Base-by-base conservation (phyloP, 2,329 filamentous ascomycete species). In the Fusarium sp. region DNA sequence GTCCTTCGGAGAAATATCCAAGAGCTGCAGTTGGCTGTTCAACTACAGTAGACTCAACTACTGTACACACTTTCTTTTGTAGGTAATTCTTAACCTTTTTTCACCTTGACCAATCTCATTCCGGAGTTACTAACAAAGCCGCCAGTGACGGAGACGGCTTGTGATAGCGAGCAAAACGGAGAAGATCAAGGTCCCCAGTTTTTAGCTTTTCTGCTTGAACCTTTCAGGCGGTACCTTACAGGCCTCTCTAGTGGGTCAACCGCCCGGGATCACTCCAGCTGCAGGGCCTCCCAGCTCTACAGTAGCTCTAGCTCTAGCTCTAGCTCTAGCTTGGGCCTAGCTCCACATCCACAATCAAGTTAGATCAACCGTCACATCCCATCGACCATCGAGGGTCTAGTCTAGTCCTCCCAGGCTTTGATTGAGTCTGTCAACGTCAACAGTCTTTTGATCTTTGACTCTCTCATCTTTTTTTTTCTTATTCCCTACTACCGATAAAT, bases 181-280 rank as follows among this genome's bases (percentile, higher is more conserved):
- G 34, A 37, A 37, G 23, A 16, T 23, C 32, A 13, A 28, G 48
- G 34, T 25, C 59, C 42, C 50, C 58, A 45, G 32, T 55, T 48
- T 63, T 63, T 63, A 57, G 43, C 61, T 65, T 59, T 66, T 47
- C 30, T 60, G 21, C 59, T 57, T 45, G 60, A 65, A 65, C 59
- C 66, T 58, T 59, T 40, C 49, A 59, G 67, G 57, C 66, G 66
- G 66, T 71, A 68, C 67, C 63, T 70, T 69, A 70, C 67, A 68
- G 64, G 28, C 7, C 48, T 58, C 34, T 71, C 68, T 71, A 49
- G 68, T 71, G 68, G 68, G 55, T 32, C 63, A 28, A 32, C 30
- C 55, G 55, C 46, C 66, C 56, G 54, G 34, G 18, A 58, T 42
- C 49, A 45, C 50, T 55, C 51, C 40, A 27, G 30, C 53, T 47